A percentile compares a stretch with the other conserved stretches of the same genome.
Conservation (phyloP, 768 basidiomycete genomes). For the Auricularia sp. region DNA sequence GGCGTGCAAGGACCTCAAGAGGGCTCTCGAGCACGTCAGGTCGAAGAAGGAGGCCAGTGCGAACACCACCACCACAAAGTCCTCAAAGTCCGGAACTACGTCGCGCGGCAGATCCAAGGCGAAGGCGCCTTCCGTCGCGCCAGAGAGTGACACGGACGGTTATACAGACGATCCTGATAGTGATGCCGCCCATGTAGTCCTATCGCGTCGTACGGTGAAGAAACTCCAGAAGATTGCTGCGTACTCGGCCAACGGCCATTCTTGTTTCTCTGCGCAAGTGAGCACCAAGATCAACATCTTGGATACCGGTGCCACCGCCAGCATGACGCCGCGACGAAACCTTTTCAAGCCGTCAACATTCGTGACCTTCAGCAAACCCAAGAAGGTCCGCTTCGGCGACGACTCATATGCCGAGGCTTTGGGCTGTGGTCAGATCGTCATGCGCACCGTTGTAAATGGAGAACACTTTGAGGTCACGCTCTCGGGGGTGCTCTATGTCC, state of each 20-base stretch:
- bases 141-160: too few species aligned
- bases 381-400: constrained; percentile 8
- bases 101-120: too few species aligned
- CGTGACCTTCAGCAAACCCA: constrained; percentile 1
- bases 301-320: constrained; percentile 8
- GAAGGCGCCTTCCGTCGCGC: too few species aligned
- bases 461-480: neutral
- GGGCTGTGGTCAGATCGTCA: constrained; percentile 7
- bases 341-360: constrained; percentile 4
- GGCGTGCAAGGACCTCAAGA: neutral
- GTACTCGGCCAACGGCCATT: neutral
- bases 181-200: neutral
- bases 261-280: neutral
- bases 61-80: neutral
- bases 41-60: neutral
- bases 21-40: neutral
- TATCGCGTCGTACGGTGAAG: neutral
- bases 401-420: constrained; percentile 8
- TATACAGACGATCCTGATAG: too few species aligned
- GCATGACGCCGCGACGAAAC: constrained; percentile 1
- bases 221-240: neutral
- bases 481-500: constrained; percentile 7
- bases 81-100: too few species aligned
- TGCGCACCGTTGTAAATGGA: neutral
- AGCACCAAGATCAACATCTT: neutral